Evolutionary conservation across 1,139 yeast genomes (phyloP).

Genomic region (Hyphopichia pseudoburtonii): DNA sequence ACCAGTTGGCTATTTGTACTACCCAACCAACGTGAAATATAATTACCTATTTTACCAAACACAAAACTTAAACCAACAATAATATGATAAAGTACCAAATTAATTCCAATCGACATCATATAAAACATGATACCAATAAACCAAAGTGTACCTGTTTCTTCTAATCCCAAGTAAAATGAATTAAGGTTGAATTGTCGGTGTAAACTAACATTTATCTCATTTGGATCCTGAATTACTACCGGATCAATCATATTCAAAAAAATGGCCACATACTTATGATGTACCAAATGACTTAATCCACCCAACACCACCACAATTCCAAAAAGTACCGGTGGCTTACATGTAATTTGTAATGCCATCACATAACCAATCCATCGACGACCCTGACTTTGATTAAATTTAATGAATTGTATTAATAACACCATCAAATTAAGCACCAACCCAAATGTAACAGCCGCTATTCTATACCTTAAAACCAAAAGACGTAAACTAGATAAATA

Average conservation of each 20-base stretch:
- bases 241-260: constrained; percentile 53
- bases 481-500: constrained; percentile 48
- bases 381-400: constrained; percentile 23
- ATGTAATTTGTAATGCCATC: constrained; percentile 38
- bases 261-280: constrained; percentile 16
- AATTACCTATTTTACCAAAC: neutral
- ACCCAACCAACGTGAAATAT: no score
- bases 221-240: constrained; percentile 41
- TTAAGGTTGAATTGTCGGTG: constrained; percentile 26
- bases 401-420: constrained; percentile 45
- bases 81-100: constrained; percentile 28
- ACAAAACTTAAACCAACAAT: neutral
- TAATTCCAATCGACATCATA: constrained; percentile 50
- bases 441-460: constrained; percentile 61
- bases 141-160: constrained; percentile 51
- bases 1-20: no score
- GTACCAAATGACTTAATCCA: constrained; percentile 41
- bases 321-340: constrained; percentile 21
- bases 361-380: constrained; percentile 31
- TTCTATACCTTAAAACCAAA: constrained; percentile 61
- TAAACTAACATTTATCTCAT: constrained; percentile 30
- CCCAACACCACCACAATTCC: constrained; percentile 17
- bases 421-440: constrained; percentile 46
- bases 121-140: constrained; percentile 60
- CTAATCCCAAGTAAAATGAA: constrained; percentile 63